Evolutionary conservation across 106 monocot genomes (phyloP).

Genomic region (Acorus gramineus): DNA sequence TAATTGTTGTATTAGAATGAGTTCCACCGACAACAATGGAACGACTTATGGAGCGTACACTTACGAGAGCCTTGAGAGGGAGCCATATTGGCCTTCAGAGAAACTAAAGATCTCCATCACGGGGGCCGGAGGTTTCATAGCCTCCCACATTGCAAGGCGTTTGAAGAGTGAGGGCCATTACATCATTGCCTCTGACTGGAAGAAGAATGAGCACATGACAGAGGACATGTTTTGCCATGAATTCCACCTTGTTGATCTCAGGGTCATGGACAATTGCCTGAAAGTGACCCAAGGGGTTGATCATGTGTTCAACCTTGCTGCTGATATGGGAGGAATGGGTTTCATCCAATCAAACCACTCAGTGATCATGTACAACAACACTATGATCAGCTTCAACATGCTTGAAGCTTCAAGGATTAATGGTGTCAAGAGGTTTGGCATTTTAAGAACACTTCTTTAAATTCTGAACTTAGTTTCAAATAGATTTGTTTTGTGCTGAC

Average conservation of each 20-base stretch:
- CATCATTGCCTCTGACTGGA: constrained; percentile 92
- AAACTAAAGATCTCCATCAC: constrained; percentile 72
- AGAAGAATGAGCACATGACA: constrained; percentile 95
- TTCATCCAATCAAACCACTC: constrained; percentile 90
- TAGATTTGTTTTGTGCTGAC: too few species aligned
- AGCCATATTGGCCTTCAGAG: constrained; percentile 75
- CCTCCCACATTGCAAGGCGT: constrained; percentile 82
- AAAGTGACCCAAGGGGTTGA: constrained; percentile 68
- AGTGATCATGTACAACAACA: constrained; percentile 93
- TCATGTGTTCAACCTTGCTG: constrained; percentile 83
- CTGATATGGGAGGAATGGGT: constrained; percentile 71
- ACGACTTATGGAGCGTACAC: constrained; percentile 58
- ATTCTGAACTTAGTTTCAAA: too few species aligned
- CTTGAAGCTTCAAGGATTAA: constrained; percentile 83
- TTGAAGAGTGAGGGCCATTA: constrained; percentile 90
- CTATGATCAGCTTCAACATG: constrained; percentile 97
- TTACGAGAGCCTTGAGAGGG: constrained; percentile 69
- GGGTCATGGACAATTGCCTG: constrained; percentile 92
- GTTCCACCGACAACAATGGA: constrained; percentile 17
- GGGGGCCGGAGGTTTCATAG: constrained; percentile 84
- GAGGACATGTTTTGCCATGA: constrained; percentile 93
- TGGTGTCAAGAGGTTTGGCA: constrained; percentile 68
- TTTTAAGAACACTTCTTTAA: not conserved
- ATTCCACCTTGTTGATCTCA: constrained; percentile 71
- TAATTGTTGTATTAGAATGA: constrained; percentile 37